Evolutionary conservation across 108 stramenopile species (phyloP).

Genomic region (Nannochloropsis oceanica): DNA sequence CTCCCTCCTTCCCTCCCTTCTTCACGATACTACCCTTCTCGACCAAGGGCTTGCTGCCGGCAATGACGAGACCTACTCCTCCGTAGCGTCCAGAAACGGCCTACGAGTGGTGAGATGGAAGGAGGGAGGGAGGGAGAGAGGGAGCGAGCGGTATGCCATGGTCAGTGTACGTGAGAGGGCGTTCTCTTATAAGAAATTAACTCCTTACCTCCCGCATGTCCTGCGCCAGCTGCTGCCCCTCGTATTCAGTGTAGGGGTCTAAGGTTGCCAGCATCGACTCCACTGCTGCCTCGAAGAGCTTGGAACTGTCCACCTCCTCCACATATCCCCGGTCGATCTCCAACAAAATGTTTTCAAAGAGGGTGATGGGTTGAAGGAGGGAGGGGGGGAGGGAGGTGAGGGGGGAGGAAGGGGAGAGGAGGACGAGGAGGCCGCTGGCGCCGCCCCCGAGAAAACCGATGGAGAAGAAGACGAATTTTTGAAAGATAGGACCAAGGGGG

Average conservation of each 20-base stretch:
- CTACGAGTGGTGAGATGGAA: too few species aligned
- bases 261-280: slow-evolving; percentile 72
- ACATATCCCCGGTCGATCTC: slow-evolving; percentile 35
- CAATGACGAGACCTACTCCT: slow-evolving; percentile 82
- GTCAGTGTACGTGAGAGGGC: too few species aligned
- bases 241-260: slow-evolving; percentile 94
- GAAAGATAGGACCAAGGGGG: not conserved
- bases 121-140: too few species aligned
- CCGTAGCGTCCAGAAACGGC: slow-evolving; percentile 68
- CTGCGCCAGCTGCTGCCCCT: slow-evolving; percentile 50
- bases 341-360: slow-evolving; percentile 28
- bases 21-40: not conserved
- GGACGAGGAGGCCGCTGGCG: not conserved
- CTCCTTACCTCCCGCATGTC: slow-evolving; percentile 51
- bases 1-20: not conserved
- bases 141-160: too few species aligned
- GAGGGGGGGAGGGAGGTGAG: not conserved
- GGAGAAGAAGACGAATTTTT: not conserved
- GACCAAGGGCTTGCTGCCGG: not conserved
- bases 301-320: slow-evolving; percentile 28
- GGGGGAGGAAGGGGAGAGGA: not conserved
- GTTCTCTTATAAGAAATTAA: too few species aligned
- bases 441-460: not conserved
- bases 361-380: not conserved
- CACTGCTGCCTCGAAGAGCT: slow-evolving; percentile 74